Evolutionary conservation across 1,284 basidiomycete genomes (phyloP), one percentile per base, ranked within the genome.

Genomic region (Ceratobasidium sp.): DNA sequence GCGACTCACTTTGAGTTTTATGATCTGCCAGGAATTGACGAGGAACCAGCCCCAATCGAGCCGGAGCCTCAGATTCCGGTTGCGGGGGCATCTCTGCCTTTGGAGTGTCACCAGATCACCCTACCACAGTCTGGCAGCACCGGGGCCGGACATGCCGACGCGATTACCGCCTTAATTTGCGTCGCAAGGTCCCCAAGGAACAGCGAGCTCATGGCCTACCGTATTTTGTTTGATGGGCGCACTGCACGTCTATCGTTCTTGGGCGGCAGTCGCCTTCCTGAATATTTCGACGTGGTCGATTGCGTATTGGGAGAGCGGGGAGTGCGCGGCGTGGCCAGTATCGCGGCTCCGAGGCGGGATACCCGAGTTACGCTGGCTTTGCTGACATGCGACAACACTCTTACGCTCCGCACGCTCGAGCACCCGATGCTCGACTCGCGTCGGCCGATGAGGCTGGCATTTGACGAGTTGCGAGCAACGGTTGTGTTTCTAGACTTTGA

Each of bases 1-100:
- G 56, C 54, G 37, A 71, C 68, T 59, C 56, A 71, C 56, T 49
- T 71, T 34, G 68, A 71, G 54, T 71, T 71, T 41, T 71, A 71
- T 37, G 68, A 71, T 71, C 56, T 71, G 24, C 68, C 43, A 49
- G 41, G 41, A 61, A 1, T 48, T 7, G 53, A 49, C 29, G 48
- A 49, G 22, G 39, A 59, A 37, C 54, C 54, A n/a, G 56, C 39
- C 22, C 54, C 22, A 59, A 71, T 71, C 68, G 68, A 71, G 43
- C 68, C 68, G 27, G 56, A 61, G 19, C 41, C 68, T 71, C 68
- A 48, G 54, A 71, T 71, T 41, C 68, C 68, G 22, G 24, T 71
- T 31, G 68, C 56, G 24, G 19, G 56, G 27, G 39, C 39, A 61
- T 59, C 68, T 29, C 19, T 71, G 16, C 68, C 68, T 16, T 71